Base-by-base conservation (phyloP, 2,329 filamentous ascomycete genomes). In the Cercospora citrullina region DNA sequence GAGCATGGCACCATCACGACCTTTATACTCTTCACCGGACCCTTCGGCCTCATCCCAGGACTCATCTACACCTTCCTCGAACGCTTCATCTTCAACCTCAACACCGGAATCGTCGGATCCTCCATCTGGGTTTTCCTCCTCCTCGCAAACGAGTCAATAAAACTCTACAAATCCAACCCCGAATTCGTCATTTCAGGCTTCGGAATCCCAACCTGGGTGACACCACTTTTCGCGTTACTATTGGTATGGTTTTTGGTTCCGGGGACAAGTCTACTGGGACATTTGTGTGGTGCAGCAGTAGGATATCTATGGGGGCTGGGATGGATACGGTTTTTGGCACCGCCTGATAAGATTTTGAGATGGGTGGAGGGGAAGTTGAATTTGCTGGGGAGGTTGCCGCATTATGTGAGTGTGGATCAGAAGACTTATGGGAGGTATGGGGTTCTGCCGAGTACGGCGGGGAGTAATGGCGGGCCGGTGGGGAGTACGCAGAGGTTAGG, bases 371-470 rank as follows among this genome's bases (percentile, higher is more conserved):
- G 87, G 18, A 96, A 94, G 78, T 82, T 98, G 68, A 95, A 96
- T 76, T 84, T 98, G 9, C 84, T 97, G 23, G 91, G 89, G 21
- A 86, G 93, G 68, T 81, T 98, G 28, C 94, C 94, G 55, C 92
- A 96, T 80, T 98, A 97, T 76, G 91, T 98, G 59, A 96, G 92
- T 66, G 90, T 97, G 16, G 94, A 98, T 76, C 94, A 97, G 80
- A 97, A 97, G 85, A 97, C 92, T 5, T 97, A 94, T 76, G 94
- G 94, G 7, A 87, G 94, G 63, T 97, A 96, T 75, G 94, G 94
- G 1, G 91, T 97, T 14, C 82, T 98, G 66, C 94, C 94, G 2
- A 77, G 71, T 60, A 78, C 75, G 28, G 75, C 75, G 21, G 75
- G 76, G 39, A 64, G 76, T 30, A 75, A 72, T 4, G 70, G 71